Conservation (phyloP, 208 protist genomes). For the Leishmania guyanensis region DNA sequence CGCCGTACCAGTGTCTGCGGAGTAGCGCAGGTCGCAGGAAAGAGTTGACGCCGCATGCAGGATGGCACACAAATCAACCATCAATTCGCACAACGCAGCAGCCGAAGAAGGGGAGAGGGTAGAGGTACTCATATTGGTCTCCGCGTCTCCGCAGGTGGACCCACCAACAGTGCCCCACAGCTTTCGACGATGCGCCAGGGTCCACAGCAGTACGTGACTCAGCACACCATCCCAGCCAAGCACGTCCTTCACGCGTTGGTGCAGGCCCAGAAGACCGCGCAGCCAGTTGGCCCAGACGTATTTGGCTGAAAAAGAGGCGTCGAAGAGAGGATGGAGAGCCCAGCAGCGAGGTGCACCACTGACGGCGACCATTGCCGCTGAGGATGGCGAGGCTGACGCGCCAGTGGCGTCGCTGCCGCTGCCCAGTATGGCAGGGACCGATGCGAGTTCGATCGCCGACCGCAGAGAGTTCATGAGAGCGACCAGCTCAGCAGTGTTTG, state of each 20-base stretch:
- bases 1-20: neutral
- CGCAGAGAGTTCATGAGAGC: slow-evolving; percentile 16
- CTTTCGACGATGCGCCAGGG: slow-evolving; percentile 31
- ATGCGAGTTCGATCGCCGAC: slow-evolving; percentile 17
- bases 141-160: neutral
- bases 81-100: slow-evolving; percentile 25
- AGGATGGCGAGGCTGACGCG: neutral
- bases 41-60: slow-evolving; percentile 5
- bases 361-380: slow-evolving; percentile 7
- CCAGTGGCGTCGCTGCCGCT: neutral
- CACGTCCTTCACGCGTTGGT: slow-evolving; percentile 42
- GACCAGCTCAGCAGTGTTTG: neutral
- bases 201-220: slow-evolving; percentile 51
- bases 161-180: slow-evolving; percentile 11
- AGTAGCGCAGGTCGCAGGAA: neutral
- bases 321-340: slow-evolving; percentile 57
- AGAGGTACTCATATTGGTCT: neutral
- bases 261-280: slow-evolving; percentile 33
- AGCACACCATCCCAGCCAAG: slow-evolving; percentile 54
- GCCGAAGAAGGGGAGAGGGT: neutral
- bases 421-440: slow-evolving; percentile 10
- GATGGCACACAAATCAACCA: slow-evolving; percentile 35
- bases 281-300: slow-evolving; percentile 50
- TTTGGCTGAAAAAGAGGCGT: slow-evolving; percentile 31
- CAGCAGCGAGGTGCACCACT: slow-evolving; percentile 39